phyloP scores from a whole-genome alignment of 805 yeast species.

The Cyberlindnera petersonii region DNA sequence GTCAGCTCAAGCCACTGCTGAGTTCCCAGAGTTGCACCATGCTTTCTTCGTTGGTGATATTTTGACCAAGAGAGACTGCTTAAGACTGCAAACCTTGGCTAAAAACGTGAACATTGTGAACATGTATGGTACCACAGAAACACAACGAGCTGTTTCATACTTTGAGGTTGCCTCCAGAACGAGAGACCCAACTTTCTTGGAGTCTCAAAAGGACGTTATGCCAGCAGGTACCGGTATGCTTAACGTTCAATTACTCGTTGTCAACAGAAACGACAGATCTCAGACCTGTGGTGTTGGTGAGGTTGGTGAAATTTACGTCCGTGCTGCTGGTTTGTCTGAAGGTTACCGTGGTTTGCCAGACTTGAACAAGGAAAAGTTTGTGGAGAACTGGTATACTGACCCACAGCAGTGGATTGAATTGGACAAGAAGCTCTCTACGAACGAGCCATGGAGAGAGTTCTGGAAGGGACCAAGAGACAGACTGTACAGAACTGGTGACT shows the following conservation, averaged over 20 bases:
- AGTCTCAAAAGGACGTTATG: constrained; percentile 87
- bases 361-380: constrained; percentile 79
- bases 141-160: constrained; percentile 96
- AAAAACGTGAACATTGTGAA: constrained; percentile 86
- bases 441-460: constrained; percentile 62
- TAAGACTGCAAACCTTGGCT: constrained; percentile 87
- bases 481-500: constrained; percentile 93
- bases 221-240: constrained; percentile 99
- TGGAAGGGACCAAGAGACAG: constrained; percentile 97
- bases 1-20: constrained; percentile 90
- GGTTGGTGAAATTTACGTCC: constrained; percentile 96
- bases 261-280: constrained; percentile 81
- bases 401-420: constrained; percentile 56
- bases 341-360: constrained; percentile 93
- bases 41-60: constrained; percentile 99
- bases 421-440: constrained; percentile 44
- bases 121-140: constrained; percentile 99
- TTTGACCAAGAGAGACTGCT: constrained; percentile 93
- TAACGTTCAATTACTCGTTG: constrained; percentile 91
- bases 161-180: constrained; percentile 78
- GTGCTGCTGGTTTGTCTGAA: constrained; percentile 97
- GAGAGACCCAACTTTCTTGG: constrained; percentile 67
- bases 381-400: constrained; percentile 86
- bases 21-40: constrained; percentile 82
- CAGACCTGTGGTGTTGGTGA: constrained; percentile 98